Conservation (phyloP, 306 rosid species). For the Cucumis cinereus region DNA sequence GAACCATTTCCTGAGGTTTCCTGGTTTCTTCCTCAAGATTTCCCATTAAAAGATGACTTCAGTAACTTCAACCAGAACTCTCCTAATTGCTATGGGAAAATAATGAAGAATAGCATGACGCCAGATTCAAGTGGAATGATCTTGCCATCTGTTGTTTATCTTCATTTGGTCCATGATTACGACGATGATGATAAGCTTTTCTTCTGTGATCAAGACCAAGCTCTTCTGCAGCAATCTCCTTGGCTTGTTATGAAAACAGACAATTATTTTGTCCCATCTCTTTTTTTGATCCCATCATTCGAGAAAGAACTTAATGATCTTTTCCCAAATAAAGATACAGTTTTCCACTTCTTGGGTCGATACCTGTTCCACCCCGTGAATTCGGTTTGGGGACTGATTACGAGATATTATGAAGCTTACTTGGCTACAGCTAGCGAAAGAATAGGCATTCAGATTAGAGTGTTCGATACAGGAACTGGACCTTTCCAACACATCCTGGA, state of each 20-base stretch:
- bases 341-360: constrained; percentile 71
- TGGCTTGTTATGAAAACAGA: constrained; percentile 64
- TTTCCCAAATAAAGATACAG: constrained; percentile 53
- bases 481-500: constrained; percentile 55
- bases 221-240: constrained; percentile 29
- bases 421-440: constrained; percentile 47
- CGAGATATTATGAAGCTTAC: constrained; percentile 51
- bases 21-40: constrained; percentile 53
- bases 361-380: constrained; percentile 60
- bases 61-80: constrained; percentile 32
- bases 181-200: constrained; percentile 64
- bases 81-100: constrained; percentile 44
- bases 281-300: constrained; percentile 56
- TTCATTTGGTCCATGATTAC: constrained; percentile 67
- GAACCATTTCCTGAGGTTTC: constrained; percentile 61
- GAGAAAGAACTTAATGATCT: constrained; percentile 44
- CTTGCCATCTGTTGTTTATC: constrained; percentile 37
- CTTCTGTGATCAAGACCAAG: constrained; percentile 65
- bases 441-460: constrained; percentile 64
- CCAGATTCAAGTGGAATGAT: constrained; percentile 8
- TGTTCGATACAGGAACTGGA: constrained; percentile 45
- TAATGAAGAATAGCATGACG: constrained; percentile 26
- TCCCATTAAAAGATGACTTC: constrained; percentile 33
- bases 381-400: constrained; percentile 61
- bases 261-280: constrained; percentile 57